These are phyloP conservation scores for Pseudocercospora vitis DNA, from an alignment of 2,329 filamentous ascomycete species.

Conservation along the genomic window DNA sequence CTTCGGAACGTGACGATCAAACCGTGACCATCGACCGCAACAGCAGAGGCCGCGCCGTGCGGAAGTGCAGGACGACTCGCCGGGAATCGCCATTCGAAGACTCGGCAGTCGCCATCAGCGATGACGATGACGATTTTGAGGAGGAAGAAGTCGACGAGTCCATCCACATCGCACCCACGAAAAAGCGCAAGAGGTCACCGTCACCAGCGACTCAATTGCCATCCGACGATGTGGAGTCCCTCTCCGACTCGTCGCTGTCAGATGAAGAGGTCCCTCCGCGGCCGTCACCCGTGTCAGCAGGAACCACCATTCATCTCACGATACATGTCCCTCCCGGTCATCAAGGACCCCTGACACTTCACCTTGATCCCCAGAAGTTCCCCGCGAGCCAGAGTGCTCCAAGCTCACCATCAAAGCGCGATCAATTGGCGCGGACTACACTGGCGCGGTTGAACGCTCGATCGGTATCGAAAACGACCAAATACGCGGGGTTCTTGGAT, in stretches of 20 bases:
- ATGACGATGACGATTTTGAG: conserved; percentile 37
- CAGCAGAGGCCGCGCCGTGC: conserved; percentile 47
- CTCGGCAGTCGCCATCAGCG: conserved; percentile 40
- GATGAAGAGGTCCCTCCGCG: neutral
- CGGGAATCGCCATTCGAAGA: conserved; percentile 43
- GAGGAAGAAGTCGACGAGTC: conserved; percentile 38
- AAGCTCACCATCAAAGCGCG: conserved; percentile 10
- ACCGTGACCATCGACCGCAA: conserved; percentile 40
- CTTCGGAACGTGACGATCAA: conserved; percentile 31
- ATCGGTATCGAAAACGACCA: conserved; percentile 22
- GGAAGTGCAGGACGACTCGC: conserved; percentile 40
- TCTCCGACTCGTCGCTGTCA: conserved; percentile 23
- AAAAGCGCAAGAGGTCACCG: conserved; percentile 37
- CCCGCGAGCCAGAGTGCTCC: neutral
- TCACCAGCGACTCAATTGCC: conserved; percentile 26
- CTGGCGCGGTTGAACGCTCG: conserved; percentile 24
- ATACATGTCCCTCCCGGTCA: conserved; percentile 49
- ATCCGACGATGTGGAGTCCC: conserved; percentile 22
- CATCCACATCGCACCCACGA: conserved; percentile 24
- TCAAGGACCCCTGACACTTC: conserved; percentile 47
- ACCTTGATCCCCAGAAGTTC: conserved; percentile 38
- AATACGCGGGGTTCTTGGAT: conserved; percentile 32
- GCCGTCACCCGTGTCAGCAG: conserved; percentile 1
- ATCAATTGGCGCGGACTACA: conserved; percentile 20
- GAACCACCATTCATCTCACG: conserved; percentile 42